A percentile compares a stretch with the other conserved stretches of the same genome.
Evolutionary conservation across 2,329 filamentous ascomycete species (phyloP).

Genomic region (Helotiales sp.): DNA sequence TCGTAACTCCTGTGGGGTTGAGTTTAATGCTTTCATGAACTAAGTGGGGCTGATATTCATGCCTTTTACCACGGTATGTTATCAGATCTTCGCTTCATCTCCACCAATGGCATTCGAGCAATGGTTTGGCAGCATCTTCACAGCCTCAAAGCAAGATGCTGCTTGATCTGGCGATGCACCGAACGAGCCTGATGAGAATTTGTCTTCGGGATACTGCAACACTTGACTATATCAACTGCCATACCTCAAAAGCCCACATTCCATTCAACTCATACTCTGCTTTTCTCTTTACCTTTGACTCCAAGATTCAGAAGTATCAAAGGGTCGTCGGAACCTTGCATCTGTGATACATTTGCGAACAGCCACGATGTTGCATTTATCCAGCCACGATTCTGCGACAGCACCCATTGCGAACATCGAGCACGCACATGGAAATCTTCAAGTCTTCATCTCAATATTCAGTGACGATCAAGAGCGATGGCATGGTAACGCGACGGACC

Average conservation of each 20-base stretch:
- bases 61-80: not conserved
- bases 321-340: not conserved
- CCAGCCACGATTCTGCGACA: slow-evolving; percentile 4
- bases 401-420: not conserved
- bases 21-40: not conserved
- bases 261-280: not conserved
- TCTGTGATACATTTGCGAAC: not conserved
- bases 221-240: too few species aligned
- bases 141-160: too few species aligned
- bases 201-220: not conserved
- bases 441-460: not conserved
- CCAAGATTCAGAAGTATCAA: not conserved
- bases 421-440: not conserved
- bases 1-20: slow-evolving; percentile 1
- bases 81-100: not conserved
- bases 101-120: not conserved
- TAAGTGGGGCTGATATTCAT: not conserved
- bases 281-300: not conserved
- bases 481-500: not conserved
- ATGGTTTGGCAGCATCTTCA: not conserved
- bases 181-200: not conserved
- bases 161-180: too few species aligned
- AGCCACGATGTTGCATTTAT: not conserved
- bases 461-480: not conserved
- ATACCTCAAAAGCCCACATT: not conserved